Base-by-base conservation (phyloP, 176 grass and related monocot species). In the Lolium rigidum region DNA sequence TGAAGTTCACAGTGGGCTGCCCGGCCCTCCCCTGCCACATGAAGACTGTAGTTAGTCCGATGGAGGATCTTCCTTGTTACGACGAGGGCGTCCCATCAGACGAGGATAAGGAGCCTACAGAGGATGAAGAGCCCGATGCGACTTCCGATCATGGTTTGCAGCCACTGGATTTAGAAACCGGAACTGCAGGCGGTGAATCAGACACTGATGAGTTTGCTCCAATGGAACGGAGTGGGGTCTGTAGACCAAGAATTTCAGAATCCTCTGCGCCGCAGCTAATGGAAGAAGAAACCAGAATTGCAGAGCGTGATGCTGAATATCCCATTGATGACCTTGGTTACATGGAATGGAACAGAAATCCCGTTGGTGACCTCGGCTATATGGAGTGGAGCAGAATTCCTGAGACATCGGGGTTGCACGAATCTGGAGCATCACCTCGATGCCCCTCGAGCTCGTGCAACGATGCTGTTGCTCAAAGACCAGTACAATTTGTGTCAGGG, bases 51-150 rank as follows among this genome's bases (percentile, higher is more conserved):
- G 46, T 98, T 35, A 86, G 78, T 64, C n/a, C 72, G 2, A 86
- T 98, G 88, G 94, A 94, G 48, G 97, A 98, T 80, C 84, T 98
- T 46, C 94, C 89, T 14, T 95, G 84, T 85, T 84, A 80, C 44
- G 6, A 49, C 1, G 59, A 84, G 46, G 77, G 86, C 51, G 4
- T 18, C 43, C 82, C 76, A 9, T 82, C 87, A 6, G 59, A 89
- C 2, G 77, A 86, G 9, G 74, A 81, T 11, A 26, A 31, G 41
- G 41, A 92, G 35, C 17, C 73, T 78, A 61, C 7, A 13, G 35
- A 25, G 24, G 46, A 70, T 60, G 61, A 85, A 9, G 77, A 87
- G 82, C 68, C 62, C 39, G 72, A 74, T 67, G 59, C 4, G 0
- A 7, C 5, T 9, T 69, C 63, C 67, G 46, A 82, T 35, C 35